A percentile compares a stretch with the other conserved stretches of the same genome.
These are phyloP conservation scores for Abrus pulchellus DNA, from an alignment of 306 rosid species.

Conservation along the genomic window DNA sequence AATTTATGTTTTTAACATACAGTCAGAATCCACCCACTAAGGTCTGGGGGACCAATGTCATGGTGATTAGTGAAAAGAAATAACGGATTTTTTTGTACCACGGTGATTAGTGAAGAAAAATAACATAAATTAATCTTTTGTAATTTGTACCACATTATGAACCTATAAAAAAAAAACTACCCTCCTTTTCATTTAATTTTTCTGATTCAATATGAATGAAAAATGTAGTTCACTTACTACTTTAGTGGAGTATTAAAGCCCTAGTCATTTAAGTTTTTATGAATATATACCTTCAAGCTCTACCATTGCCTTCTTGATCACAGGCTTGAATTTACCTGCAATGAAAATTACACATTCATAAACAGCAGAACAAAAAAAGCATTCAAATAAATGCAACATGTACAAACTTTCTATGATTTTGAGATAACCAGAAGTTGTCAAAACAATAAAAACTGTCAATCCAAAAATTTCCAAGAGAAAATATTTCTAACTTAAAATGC, in stretches of 20 bases:
- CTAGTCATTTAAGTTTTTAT: background rate
- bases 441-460: background rate
- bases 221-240: constrained; percentile 2
- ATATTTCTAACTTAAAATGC: constrained; percentile 6
- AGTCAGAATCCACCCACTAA: background rate
- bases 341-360: constrained; percentile 38
- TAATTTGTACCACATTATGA: background rate
- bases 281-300: constrained; percentile 87
- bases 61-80: constrained; percentile 5
- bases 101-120: background rate
- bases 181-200: constrained; percentile 4
- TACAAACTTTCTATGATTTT: background rate
- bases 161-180: background rate
- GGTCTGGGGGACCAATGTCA: background rate
- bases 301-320: constrained; percentile 99
- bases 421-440: background rate
- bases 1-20: background rate
- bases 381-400: constrained; percentile 37
- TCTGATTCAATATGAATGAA: constrained; percentile 12
- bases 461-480: constrained; percentile 1
- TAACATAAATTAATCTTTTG: background rate
- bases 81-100: too few species aligned
- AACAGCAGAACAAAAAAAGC: constrained; percentile 21
- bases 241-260: background rate
- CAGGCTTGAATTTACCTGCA: constrained; percentile 98